Percentiles rank a stretch among this genome's conserved stretches.
Conservation (phyloP, 2,329 filamentous ascomycete genomes). For the Penicillium sp. region DNA sequence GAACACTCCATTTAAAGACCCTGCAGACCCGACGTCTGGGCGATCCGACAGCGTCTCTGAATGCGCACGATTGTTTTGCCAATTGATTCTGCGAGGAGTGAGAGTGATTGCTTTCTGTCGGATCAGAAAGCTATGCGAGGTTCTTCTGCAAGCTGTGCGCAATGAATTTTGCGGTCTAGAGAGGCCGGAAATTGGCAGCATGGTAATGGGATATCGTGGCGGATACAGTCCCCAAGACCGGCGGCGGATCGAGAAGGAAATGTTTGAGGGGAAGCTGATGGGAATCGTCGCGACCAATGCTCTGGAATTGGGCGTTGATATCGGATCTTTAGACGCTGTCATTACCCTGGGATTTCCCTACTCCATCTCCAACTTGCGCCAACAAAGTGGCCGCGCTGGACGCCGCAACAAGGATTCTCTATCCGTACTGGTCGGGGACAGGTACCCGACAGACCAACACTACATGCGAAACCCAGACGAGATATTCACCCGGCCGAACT, state of each 20-base stretch:
- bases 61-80: constrained; percentile 84
- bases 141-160: constrained; percentile 73
- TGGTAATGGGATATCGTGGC: constrained; percentile 93
- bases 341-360: constrained; percentile 93
- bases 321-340: constrained; percentile 88
- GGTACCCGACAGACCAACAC: constrained; percentile 85
- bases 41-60: constrained; percentile 78
- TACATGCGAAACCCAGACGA: constrained; percentile 97
- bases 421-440: constrained; percentile 82
- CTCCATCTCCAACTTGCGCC: constrained; percentile 86
- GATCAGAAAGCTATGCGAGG: constrained; percentile 82
- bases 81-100: constrained; percentile 80
- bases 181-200: constrained; percentile 65
- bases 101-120: constrained; percentile 90
- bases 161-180: constrained; percentile 70
- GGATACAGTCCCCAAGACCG: constrained; percentile 92
- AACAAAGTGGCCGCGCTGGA: constrained; percentile 90
- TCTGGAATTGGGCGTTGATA: constrained; percentile 89
- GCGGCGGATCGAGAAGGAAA: constrained; percentile 82
- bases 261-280: constrained; percentile 92
- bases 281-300: constrained; percentile 93
- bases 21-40: constrained; percentile 78
- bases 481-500: constrained; percentile 84
- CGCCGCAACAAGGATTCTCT: constrained; percentile 89
- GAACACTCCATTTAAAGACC: constrained; percentile 94